Evolutionary conservation across 768 basidiomycete genomes (phyloP), one percentile per base, ranked within the genome.

Genomic region (Lactifluus hygrophoroides): DNA sequence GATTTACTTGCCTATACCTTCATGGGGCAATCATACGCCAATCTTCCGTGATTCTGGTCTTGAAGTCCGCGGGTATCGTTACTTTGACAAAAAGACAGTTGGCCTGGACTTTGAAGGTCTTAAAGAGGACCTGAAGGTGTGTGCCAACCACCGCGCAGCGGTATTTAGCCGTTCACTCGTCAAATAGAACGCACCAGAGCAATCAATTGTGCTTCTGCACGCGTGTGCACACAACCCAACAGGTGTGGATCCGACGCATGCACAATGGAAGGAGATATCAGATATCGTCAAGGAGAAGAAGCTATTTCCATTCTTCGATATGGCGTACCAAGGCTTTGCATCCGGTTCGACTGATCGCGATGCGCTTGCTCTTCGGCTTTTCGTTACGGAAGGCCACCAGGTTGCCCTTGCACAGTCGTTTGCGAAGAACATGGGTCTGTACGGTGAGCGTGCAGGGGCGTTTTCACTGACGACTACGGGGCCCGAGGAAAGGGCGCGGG

Each of bases 211-310:
- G 14, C 80, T 97, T 59, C 76, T 99, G 19, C 95, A 98, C 67
- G 95, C 95, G 3, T 98, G 96, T 73, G 96, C 95, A 27, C 93
- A 98, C 80, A 99, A 99, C 75, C 95, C 95, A n/a, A 94, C 93
- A 37, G 95, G 96, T 61, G 82, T 98, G 64, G 96, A 99, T 75
- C 94, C 93, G 30, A 96, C 94, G 10, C 82, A 79, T 21, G 85
- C 84, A 50, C 94, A 99, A 75, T 99, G 96, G 96, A 80, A 78
- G 60, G 82, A 90, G 70, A 84, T 99, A 61, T 92, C 90, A 43
- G 81, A 92, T 66, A 77, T 98, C 59, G 74, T 95, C 65, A 85
- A 90, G 69, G 88, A 92, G 76, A 90, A 83, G 77, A 82, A 84
- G 63, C 81, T 95, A 66, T 95, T 97, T 84, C 90, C 95, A 52